Evolutionary conservation across 2,329 filamentous ascomycete genomes (phyloP), one percentile per base, ranked within the genome.

Genomic region (Graphilbum fragrans): DNA sequence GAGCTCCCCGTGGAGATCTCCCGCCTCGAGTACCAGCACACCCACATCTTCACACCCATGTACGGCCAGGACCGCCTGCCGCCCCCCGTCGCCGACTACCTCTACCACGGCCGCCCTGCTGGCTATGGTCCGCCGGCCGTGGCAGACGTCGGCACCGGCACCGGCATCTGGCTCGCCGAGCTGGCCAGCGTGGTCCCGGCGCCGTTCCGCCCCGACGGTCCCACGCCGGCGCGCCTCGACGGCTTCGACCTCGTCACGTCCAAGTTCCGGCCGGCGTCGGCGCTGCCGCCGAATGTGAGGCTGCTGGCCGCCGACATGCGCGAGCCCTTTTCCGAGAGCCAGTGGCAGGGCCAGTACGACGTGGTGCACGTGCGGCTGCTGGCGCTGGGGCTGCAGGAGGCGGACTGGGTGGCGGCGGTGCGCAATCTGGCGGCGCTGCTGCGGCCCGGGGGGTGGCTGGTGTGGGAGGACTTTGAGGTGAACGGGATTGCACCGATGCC

Each of bases 131-230:
- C 33, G 8, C 38, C 35, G 2, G 33, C 36, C 25, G 38, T 45
- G 5, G 44, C 44, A 34, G 44, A 45, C 31, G 23, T 47, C 12
- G 43, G 39, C 25, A 45, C 42, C 7, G 45, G 45, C 22, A 45
- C 43, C 2, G 45, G 45, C 22, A 22, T 47, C 21, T 47, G 45
- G 45, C 45, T 47, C 8, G 43, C 29, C 23, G 45, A 47, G 12
- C 29, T 47, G n/a, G 41, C 43, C 17, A 9, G 22, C 8, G 8
- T 23, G 31, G 36, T 47, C 25, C 40, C 42, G 7, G 20, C 35
- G 4, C 25, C 27, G 2, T 40, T 43, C 14, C 42, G 37, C 16
- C 43, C 45, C 14, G 41, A 43, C 33, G n/a, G n/a, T n/a, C n/a
- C n/a, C n/a, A n/a, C n/a, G n/a, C n/a, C n/a, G n/a, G n/a, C n/a